phyloP scores from a whole-genome alignment of 2,329 filamentous ascomycete species.

The Drechslerella dactyloides region DNA sequence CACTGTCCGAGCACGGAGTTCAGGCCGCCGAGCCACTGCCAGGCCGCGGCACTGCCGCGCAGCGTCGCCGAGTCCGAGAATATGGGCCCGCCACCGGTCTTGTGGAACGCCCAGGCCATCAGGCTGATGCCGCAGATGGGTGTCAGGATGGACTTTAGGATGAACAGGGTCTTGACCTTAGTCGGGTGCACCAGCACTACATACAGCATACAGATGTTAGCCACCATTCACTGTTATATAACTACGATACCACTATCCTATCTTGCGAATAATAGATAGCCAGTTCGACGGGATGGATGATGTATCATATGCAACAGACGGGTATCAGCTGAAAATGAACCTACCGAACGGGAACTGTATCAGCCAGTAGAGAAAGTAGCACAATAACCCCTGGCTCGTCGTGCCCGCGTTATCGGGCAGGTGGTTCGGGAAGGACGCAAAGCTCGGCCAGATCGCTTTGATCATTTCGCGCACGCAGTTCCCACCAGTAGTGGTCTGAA shows the following conservation, averaged over 20 bases:
- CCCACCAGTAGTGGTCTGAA: constrained; percentile 70
- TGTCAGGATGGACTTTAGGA: constrained; percentile 62
- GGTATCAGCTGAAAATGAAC: constrained; percentile 59
- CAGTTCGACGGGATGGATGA: too few relatives aligned
- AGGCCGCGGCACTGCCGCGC: constrained; percentile 55
- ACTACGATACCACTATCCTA: too few relatives aligned
- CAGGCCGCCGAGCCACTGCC: constrained; percentile 56
- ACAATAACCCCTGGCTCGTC: constrained; percentile 65
- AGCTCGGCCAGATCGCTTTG: constrained; percentile 65
- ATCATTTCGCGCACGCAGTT: constrained; percentile 62
- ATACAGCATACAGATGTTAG: constrained; percentile 59
- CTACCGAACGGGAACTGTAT: constrained; percentile 60
- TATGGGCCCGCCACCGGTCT: constrained; percentile 64
- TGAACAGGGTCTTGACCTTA: constrained; percentile 64
- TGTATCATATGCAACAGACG: too few relatives aligned
- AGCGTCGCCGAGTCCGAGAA: constrained; percentile 61
- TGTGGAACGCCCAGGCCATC: constrained; percentile 68
- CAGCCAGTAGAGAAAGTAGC: constrained; percentile 67
- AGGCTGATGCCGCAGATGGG: constrained; percentile 69
- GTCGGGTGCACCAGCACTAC: constrained; percentile 66
- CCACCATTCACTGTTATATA: constrained; percentile 53
- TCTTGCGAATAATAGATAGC: too few relatives aligned
- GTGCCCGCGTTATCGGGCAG: constrained; percentile 64
- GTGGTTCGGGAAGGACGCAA: constrained; percentile 63
- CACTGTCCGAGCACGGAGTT: constrained; percentile 49